phyloP scores from a whole-genome alignment of 257 asterid genomes.

The Mentha longifolia region DNA sequence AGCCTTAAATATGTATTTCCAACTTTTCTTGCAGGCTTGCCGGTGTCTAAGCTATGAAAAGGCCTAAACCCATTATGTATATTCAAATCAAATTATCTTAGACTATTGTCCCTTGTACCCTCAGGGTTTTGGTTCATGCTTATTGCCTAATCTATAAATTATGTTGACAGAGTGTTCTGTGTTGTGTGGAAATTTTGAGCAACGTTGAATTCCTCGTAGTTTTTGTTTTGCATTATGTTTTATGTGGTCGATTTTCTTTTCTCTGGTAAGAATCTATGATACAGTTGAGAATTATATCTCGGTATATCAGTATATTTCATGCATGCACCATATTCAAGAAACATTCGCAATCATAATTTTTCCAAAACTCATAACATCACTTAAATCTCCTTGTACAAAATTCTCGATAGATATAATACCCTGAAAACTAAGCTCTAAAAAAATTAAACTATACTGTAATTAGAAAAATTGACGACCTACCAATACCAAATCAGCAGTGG shows the following conservation, averaged over 20 bases:
- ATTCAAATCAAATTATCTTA: constrained; percentile 9
- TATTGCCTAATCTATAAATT: constrained; percentile 12
- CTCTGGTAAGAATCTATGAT: neutral
- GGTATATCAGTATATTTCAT: neutral
- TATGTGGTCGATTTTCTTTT: neutral
- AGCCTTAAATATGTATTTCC: neutral
- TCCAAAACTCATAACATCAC: too few species aligned
- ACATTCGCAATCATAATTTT: too few species aligned
- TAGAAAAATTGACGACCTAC: too few species aligned
- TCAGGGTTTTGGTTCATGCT: too few species aligned
- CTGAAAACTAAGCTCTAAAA: too few species aligned
- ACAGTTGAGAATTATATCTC: neutral
- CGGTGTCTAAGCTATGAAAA: constrained; percentile 71
- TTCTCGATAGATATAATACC: too few species aligned
- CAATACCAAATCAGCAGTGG: too few species aligned
- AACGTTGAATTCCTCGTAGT: neutral
- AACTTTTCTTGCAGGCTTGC: constrained; percentile 55
- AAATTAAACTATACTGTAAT: too few species aligned
- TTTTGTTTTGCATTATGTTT: neutral
- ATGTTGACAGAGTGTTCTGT: neutral
- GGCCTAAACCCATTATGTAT: neutral
- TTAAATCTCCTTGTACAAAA: too few species aligned
- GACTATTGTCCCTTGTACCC: neutral
- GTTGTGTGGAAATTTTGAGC: neutral
- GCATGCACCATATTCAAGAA: neutral